phyloP scores from a whole-genome alignment of 257 asterid species.

The Sherardia arvensis region DNA sequence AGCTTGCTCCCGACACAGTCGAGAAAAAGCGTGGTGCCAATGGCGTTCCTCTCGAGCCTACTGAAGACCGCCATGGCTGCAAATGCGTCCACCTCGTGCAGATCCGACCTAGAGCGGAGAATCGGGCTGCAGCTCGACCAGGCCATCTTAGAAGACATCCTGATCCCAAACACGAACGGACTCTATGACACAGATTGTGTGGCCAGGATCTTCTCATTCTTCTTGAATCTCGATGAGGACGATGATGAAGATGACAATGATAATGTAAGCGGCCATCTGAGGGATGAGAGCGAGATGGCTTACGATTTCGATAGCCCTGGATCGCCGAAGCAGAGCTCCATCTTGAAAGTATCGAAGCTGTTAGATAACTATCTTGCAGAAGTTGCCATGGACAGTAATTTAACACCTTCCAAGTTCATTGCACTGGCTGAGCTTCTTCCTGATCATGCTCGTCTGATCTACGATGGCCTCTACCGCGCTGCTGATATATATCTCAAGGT shows the following conservation, averaged over 20 bases:
- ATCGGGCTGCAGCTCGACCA: slow-evolving; percentile 84
- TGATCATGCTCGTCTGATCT: slow-evolving; percentile 72
- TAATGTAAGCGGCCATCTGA: slow-evolving; percentile 12
- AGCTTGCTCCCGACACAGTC: slow-evolving; percentile 66
- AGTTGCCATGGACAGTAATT: slow-evolving; percentile 66
- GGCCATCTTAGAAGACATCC: slow-evolving; percentile 86
- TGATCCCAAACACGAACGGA: slow-evolving; percentile 54
- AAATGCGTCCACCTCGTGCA: slow-evolving; percentile 60
- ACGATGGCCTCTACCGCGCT: slow-evolving; percentile 81
- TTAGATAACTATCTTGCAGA: slow-evolving; percentile 79
- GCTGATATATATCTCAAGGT: slow-evolving; percentile 94
- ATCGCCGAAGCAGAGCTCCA: slow-evolving; percentile 89
- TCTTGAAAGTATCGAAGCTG: slow-evolving; percentile 70
- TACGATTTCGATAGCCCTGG: slow-evolving; percentile 78
- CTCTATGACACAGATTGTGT: slow-evolving; percentile 71
- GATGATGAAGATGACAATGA: slow-evolving; percentile 82
- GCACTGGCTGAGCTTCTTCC: slow-evolving; percentile 75
- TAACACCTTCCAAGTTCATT: slow-evolving; percentile 57
- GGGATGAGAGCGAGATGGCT: slow-evolving; percentile 68
- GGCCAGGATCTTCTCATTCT: slow-evolving; percentile 67
- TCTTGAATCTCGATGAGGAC: slow-evolving; percentile 78
- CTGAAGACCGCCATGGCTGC: slow-evolving; percentile 61
- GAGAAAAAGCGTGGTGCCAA: slow-evolving; percentile 75
- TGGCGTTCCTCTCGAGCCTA: slow-evolving; percentile 78
- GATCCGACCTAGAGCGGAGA: slow-evolving; percentile 81